Evolutionary conservation across 805 yeast genomes (phyloP).

Genomic region (Debaryomyces prosopidis): DNA sequence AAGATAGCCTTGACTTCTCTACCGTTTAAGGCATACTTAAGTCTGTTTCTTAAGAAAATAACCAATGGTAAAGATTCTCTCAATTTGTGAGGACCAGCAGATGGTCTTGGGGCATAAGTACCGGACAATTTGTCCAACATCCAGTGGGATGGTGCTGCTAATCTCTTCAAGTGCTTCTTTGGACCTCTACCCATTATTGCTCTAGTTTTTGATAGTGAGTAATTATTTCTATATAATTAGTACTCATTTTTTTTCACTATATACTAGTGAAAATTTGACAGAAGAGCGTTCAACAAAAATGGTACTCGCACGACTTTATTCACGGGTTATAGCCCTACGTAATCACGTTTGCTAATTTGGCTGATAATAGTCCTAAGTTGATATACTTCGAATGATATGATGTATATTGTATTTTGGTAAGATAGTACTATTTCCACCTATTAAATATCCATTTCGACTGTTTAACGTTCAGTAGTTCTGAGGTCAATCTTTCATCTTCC

Average conservation of each 20-base stretch:
- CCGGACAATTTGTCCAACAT: slow-evolving; percentile 99
- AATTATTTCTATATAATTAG: neutral
- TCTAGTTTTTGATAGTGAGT: slow-evolving; percentile 1
- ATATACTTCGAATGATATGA: too few species aligned
- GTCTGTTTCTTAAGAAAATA: slow-evolving; percentile 96
- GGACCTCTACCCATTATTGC: slow-evolving; percentile 28
- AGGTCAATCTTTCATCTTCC: slow-evolving; percentile 25
- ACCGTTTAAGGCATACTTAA: slow-evolving; percentile 98
- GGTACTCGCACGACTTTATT: neutral
- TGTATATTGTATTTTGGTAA: too few species aligned
- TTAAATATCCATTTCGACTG: slow-evolving; percentile 29
- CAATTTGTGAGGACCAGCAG: slow-evolving; percentile 99
- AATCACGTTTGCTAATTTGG: neutral
- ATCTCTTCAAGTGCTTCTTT: slow-evolving; percentile 99
- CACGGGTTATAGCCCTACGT: slow-evolving; percentile 1
- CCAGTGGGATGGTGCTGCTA: slow-evolving; percentile 99
- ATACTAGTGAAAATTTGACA: neutral
- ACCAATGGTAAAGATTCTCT: slow-evolving; percentile 97
- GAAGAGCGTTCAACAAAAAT: neutral
- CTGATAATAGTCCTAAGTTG: too few species aligned
- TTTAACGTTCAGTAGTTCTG: slow-evolving; percentile 17
- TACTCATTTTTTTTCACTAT: slow-evolving; percentile 4
- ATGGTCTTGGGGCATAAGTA: slow-evolving; percentile 99
- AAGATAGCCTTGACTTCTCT: slow-evolving; percentile 98
- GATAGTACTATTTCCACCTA: slow-evolving; percentile 15